Conservation (phyloP, 176 grass and related monocot genomes). For the Canna indica region DNA sequence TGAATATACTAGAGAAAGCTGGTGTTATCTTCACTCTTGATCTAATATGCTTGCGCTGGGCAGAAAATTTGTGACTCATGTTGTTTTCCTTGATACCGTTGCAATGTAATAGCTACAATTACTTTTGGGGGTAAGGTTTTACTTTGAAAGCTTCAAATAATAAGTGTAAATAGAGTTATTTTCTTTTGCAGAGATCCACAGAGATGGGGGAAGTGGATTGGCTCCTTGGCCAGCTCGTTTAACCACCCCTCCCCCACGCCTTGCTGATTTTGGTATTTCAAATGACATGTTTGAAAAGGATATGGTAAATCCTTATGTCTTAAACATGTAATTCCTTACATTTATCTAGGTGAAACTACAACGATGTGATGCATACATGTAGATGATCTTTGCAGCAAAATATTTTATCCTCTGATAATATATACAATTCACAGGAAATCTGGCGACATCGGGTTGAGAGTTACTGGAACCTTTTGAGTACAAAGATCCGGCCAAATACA, state of each 20-base stretch:
- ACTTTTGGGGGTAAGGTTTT: conserved; percentile 5
- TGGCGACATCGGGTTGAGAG: conserved; percentile 84
- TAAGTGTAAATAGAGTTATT: conserved; percentile 3
- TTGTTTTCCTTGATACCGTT: not conserved
- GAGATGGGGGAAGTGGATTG: too few relatives aligned
- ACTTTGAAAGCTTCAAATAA: not conserved
- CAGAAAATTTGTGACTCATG: not conserved
- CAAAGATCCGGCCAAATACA: conserved; percentile 61
- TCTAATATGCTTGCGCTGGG: too few relatives aligned
- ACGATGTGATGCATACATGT: not conserved
- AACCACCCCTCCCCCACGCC: conserved; percentile 68
- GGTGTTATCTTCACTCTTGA: too few relatives aligned
- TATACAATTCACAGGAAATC: conserved; percentile 53
- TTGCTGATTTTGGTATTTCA: conserved; percentile 76
- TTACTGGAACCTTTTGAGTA: conserved; percentile 68
- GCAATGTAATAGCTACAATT: conserved; percentile 16
- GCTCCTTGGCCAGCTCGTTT: conserved; percentile 93
- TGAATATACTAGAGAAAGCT: too few relatives aligned
- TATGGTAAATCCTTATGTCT: conserved; percentile 44
- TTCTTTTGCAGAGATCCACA: conserved; percentile 72
- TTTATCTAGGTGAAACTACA: not conserved
- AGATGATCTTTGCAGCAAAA: conserved; percentile 4
- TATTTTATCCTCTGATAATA: conserved; percentile 15
- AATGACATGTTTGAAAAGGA: conserved; percentile 81
- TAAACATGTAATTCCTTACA: not conserved